phyloP scores from a whole-genome alignment of 1,284 basidiomycete species.

The Ganoderma sp. region DNA sequence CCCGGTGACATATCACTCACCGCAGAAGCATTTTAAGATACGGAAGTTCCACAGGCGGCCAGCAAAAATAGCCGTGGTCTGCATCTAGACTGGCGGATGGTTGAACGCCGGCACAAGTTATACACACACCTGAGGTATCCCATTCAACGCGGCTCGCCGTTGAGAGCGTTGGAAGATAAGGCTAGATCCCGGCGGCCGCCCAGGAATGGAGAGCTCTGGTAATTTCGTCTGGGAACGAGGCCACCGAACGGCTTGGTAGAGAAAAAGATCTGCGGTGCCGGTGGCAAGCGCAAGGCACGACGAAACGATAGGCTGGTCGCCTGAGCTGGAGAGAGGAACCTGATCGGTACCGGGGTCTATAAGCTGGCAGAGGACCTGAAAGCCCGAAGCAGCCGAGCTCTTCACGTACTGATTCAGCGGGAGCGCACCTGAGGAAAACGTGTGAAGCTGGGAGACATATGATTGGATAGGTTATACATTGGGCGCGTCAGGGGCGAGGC shows the following conservation, averaged over 20 bases:
- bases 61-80: neutral
- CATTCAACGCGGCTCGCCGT: neutral
- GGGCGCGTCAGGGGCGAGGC: constrained; percentile 14
- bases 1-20: neutral
- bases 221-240: neutral
- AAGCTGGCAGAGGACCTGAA: neutral
- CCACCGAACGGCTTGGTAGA: neutral
- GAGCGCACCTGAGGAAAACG: neutral
- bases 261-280: neutral
- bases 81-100: neutral
- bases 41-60: neutral
- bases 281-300: neutral
- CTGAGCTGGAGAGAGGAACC: constrained; percentile 1
- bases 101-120: neutral
- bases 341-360: constrained; percentile 6
- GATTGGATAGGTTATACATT: constrained; percentile 12
- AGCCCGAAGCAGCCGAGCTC: constrained; percentile 9
- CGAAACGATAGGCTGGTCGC: neutral
- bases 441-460: neutral
- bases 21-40: constrained; percentile 1
- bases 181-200: neutral
- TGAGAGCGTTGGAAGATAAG: neutral
- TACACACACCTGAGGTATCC: neutral
- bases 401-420: constrained; percentile 6
- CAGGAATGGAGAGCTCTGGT: neutral